Base-by-base conservation (phyloP, 352 stramenopile genomes). In the Globisporangium paddicum region DNA sequence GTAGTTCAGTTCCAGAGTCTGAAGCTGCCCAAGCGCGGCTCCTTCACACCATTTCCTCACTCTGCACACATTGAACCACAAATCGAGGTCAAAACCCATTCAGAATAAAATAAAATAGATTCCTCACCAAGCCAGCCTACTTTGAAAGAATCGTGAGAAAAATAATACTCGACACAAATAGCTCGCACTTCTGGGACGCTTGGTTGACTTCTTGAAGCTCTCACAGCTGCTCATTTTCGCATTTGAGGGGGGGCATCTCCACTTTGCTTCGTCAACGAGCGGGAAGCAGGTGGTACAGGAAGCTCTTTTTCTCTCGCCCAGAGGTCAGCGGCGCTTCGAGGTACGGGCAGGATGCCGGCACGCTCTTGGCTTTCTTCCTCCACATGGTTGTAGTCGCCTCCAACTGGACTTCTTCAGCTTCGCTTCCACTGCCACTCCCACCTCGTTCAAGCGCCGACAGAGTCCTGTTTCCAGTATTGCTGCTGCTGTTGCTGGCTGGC, bases 291-390 rank as follows among this genome's bases (percentile, higher is more conserved):
- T 48, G 46, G 38, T 51, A 56, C 25, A 62, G 16, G 23, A 62
- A 49, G 23, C 56, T 62, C 37, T 9, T 40, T 14, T 40, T 55
- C 18, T 19, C 26, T 38, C 18, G 48, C 3, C 58, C 49, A 8
- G 58, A 50, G 21, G 38, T 25, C 30, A 64, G 10, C 26, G 49
- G 58, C 5, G 58, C 58, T 35, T 64, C 58, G 19, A 64, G 38
- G 25, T 64, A 58, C 28, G 6, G 6, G 19, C 58, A 58, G 14
- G 58, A 41, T 1, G 11, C 30, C 19, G 40, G 40, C 6, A 47
- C 23, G 4, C 34, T 44, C 56, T 42, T 30, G 1, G 30, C 44
- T 53, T 37, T 37, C 34, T 47, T 23, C 11, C 16, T 19, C 44
- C 32, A 55, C 3, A 19, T 18, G 2, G n/a, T 23, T 26, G 42